These are phyloP conservation scores for Lipomyces chichibuensis DNA, from an alignment of 805 yeast species.

Conservation along the genomic window DNA sequence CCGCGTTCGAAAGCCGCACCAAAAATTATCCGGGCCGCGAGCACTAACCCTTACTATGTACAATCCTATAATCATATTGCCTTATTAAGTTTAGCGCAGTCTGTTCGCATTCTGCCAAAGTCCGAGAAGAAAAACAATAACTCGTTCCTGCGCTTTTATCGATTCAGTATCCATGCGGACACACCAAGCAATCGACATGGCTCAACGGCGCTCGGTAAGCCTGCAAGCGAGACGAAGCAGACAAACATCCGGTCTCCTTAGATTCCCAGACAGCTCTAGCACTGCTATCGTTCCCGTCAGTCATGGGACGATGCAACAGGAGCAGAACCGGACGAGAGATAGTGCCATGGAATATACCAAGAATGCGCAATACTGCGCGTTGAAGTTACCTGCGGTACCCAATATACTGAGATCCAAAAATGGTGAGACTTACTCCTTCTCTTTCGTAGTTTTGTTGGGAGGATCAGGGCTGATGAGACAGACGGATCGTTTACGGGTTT, in stretches of 20 bases:
- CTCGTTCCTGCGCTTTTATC: not conserved
- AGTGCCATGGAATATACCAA: slow-evolving; percentile 57
- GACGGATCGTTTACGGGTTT: slow-evolving; percentile 47
- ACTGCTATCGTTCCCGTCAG: not conserved
- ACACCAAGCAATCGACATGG: not conserved
- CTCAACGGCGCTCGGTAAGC: slow-evolving; percentile 28
- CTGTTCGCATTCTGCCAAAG: too few relatives aligned
- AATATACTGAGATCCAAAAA: slow-evolving; percentile 41
- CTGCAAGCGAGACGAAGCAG: slow-evolving; percentile 28
- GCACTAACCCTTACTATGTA: too few relatives aligned
- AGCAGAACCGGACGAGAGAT: slow-evolving; percentile 15
- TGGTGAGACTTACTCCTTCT: not conserved
- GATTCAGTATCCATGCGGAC: not conserved
- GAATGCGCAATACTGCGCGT: slow-evolving; percentile 60
- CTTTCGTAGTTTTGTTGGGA: not conserved
- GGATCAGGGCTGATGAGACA: not conserved
- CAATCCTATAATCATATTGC: too few relatives aligned
- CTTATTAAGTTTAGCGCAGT: too few relatives aligned
- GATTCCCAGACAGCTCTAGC: slow-evolving; percentile 12
- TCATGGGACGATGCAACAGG: not conserved
- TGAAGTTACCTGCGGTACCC: slow-evolving; percentile 62
- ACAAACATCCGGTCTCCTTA: slow-evolving; percentile 27
- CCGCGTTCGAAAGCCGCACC: too few relatives aligned
- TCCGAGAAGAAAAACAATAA: too few relatives aligned
- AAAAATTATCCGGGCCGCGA: too few relatives aligned